These are phyloP conservation scores for Saussurea involucrata DNA, from an alignment of 129 eudicot genomes.

Conservation along the genomic window DNA sequence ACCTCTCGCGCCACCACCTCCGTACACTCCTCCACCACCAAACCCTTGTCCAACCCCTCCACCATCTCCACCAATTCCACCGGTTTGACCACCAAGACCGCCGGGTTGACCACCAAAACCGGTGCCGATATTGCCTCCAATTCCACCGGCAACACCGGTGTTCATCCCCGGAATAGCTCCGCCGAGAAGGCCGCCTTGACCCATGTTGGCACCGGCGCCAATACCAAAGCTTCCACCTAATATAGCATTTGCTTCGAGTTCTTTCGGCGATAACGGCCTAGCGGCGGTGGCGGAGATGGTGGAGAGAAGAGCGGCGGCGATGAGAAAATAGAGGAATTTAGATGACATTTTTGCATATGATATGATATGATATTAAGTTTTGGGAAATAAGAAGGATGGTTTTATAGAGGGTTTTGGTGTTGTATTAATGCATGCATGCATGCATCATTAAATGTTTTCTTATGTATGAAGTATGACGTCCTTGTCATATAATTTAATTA, in stretches of 20 bases:
- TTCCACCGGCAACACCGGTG: constrained; percentile 30
- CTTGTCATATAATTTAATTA: constrained; percentile 16
- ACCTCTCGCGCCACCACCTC: constrained; percentile 29
- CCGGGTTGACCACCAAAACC: constrained; percentile 31
- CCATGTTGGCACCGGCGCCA: constrained; percentile 29
- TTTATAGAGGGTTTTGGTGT: constrained; percentile 25
- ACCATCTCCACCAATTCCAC: constrained; percentile 10
- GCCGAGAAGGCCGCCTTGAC: constrained; percentile 33
- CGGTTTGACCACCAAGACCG: constrained; percentile 21
- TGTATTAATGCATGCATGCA: constrained; percentile 21
- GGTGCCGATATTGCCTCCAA: constrained; percentile 40
- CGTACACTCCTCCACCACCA: constrained; percentile 1
- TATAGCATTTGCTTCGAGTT: constrained; percentile 22
- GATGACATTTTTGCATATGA: constrained; percentile 31
- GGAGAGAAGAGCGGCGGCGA: constrained; percentile 34
- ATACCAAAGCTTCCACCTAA: constrained; percentile 35
- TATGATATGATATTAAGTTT: not conserved
- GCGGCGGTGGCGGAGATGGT: constrained; percentile 12
- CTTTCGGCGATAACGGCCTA: constrained; percentile 18
- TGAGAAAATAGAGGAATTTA: constrained; percentile 26
- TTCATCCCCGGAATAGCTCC: constrained; percentile 36
- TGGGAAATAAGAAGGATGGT: constrained; percentile 22
- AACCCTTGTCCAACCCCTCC: not conserved
- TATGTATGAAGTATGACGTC: not conserved
- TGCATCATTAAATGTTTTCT: constrained; percentile 9